Evolutionary conservation across 225 moss, liverwort and hornwort genomes (phyloP).

Genomic region (Marchantia polymorpha): DNA sequence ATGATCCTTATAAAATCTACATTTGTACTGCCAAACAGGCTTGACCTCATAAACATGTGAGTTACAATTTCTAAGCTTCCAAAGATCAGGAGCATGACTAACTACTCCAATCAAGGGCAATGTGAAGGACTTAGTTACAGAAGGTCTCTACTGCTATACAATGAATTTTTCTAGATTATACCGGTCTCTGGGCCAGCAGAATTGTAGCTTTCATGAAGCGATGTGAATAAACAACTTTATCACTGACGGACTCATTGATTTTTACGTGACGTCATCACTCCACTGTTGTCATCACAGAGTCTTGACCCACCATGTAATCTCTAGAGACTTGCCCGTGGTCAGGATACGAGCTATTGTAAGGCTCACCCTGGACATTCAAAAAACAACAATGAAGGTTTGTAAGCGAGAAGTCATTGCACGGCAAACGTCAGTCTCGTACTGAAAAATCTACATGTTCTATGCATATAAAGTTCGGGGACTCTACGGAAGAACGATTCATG

Average conservation of each 20-base stretch:
- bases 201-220: background rate
- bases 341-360: background rate
- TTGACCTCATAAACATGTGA: conserved; percentile 25
- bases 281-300: conserved; percentile 13
- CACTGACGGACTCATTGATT: background rate
- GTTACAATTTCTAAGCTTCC: conserved; percentile 21
- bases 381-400: background rate
- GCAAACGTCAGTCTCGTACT: too few relatives aligned
- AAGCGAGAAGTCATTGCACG: too few relatives aligned
- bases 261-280: conserved; percentile 20
- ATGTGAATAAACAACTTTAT: conserved; percentile 10
- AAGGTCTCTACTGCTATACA: conserved; percentile 36
- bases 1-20: conserved; percentile 34
- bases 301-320: conserved; percentile 26
- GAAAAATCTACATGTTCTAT: too few relatives aligned
- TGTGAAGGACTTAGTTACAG: conserved; percentile 24
- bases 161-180: conserved; percentile 25
- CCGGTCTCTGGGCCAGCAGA: conserved; percentile 12
- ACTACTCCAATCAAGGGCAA: conserved; percentile 16
- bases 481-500: too few relatives aligned
- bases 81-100: conserved; percentile 15
- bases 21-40: conserved; percentile 30
- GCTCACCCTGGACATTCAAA: conserved; percentile 27
- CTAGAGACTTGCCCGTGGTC: conserved; percentile 24
- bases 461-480: too few relatives aligned